Percentiles rank a stretch among this genome's conserved stretches.
phyloP scores from a whole-genome alignment of 2,329 filamentous ascomycete genomes.

The Talaromyces albobiverticillius region DNA sequence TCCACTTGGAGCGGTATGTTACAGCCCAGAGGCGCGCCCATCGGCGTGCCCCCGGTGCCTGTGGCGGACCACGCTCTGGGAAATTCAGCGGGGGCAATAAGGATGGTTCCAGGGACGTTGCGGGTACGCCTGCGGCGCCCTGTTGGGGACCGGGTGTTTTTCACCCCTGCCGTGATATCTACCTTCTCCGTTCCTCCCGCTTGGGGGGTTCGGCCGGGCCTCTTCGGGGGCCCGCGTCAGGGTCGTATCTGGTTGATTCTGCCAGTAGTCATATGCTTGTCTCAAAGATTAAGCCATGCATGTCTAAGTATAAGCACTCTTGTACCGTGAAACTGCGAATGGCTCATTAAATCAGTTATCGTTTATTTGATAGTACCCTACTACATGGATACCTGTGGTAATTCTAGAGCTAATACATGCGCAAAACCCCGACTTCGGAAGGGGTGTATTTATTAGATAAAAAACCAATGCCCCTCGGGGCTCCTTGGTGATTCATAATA shows the following conservation, averaged over 20 bases:
- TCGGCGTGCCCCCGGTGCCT: not conserved
- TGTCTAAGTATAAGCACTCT: conserved; percentile 45
- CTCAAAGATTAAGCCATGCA: conserved; percentile 48
- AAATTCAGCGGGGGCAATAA: conserved; percentile 2
- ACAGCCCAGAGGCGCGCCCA: not conserved
- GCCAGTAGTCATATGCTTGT: conserved; percentile 47
- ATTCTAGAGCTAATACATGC: conserved; percentile 49
- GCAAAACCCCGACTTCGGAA: conserved; percentile 35
- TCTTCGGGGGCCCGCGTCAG: conserved; percentile 1
- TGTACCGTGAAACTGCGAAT: conserved; percentile 42
- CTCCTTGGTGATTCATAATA: conserved; percentile 7
- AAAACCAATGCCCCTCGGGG: conserved; percentile 41
- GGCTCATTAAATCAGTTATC: conserved; percentile 48
- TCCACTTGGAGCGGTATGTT: conserved; percentile 1
- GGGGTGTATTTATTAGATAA: conserved; percentile 48
- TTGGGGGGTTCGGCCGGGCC: not conserved
- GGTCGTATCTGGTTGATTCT: conserved; percentile 39
- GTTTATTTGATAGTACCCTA: conserved; percentile 47
- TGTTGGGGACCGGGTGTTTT: not conserved
- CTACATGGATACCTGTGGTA: conserved; percentile 45
- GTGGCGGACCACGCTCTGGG: not conserved
- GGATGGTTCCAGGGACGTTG: not conserved
- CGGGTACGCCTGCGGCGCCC: not conserved
- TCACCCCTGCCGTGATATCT: not conserved
- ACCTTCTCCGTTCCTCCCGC: not conserved